Evolutionary conservation across 192 early-diverging fungal genomes (phyloP).

Genomic region (Backusella macrospora): DNA sequence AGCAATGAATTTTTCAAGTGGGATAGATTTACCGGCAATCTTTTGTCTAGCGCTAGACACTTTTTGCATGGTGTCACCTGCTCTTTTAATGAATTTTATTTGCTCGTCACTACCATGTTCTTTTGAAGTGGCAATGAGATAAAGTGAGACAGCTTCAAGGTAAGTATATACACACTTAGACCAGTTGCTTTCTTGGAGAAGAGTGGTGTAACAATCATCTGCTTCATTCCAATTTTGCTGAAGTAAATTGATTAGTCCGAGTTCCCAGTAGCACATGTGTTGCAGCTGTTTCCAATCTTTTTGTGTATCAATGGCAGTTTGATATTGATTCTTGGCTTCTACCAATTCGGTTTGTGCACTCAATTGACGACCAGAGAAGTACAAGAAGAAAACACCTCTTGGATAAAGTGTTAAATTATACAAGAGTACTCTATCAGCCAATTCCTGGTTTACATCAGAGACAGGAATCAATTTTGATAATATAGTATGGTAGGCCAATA

Average conservation of each 20-base stretch:
- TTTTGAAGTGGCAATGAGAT: conserved; percentile 24
- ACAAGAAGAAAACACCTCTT: conserved; percentile 72
- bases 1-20: conserved; percentile 88
- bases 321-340: conserved; percentile 66
- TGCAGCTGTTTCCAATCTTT: conserved; percentile 79
- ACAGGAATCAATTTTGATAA: conserved; percentile 70
- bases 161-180: conserved; percentile 84
- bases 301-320: conserved; percentile 54
- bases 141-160: conserved; percentile 64
- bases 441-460: conserved; percentile 67
- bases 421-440: conserved; percentile 61
- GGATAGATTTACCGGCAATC: conserved; percentile 85
- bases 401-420: conserved; percentile 62
- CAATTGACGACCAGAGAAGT: conserved; percentile 66
- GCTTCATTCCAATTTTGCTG: conserved; percentile 66
- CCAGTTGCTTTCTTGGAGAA: conserved; percentile 84
- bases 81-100: conserved; percentile 14
- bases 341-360: conserved; percentile 57
- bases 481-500: conserved; percentile 77
- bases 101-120: conserved; percentile 46
- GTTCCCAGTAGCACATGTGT: conserved; percentile 86
- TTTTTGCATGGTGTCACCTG: conserved; percentile 62
- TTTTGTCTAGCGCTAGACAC: conserved; percentile 72
- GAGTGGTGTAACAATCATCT: conserved; percentile 57
- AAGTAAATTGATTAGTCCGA: conserved; percentile 66